phyloP scores from a whole-genome alignment of 495 filamentous ascomycete genomes.

The Aspergillus sparsus region DNA sequence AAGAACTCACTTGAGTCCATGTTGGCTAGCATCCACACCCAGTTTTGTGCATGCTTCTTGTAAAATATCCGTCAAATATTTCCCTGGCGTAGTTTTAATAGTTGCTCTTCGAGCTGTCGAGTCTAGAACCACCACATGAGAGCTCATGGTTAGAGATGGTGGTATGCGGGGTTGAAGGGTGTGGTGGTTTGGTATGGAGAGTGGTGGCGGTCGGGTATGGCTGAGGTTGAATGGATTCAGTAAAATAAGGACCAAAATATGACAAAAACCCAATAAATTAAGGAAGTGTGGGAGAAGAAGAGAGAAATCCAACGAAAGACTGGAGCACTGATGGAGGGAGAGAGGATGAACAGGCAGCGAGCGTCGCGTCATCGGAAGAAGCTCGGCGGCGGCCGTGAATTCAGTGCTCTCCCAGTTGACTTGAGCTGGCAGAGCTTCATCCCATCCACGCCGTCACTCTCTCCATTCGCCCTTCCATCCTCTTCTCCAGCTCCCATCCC shows the following conservation, averaged over 20 bases:
- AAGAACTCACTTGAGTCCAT: constrained; percentile 71
- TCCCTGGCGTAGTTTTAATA: constrained; percentile 82
- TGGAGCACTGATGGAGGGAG: constrained; percentile 1
- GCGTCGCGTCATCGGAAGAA: constrained; percentile 49
- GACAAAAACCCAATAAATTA: neutral
- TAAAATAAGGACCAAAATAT: neutral
- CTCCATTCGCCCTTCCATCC: constrained; percentile 18
- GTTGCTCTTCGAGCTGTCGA: constrained; percentile 67
- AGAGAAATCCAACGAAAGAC: constrained; percentile 11
- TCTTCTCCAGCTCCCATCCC: constrained; percentile 13
- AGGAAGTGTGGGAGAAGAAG: neutral
- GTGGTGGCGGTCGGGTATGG: neutral
- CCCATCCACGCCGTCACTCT: constrained; percentile 29
- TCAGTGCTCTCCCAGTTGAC: constrained; percentile 33
- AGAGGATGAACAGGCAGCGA: constrained; percentile 39
- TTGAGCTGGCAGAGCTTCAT: constrained; percentile 21
- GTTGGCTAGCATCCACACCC: constrained; percentile 67
- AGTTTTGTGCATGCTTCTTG: constrained; percentile 84
- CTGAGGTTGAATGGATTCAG: too few species aligned
- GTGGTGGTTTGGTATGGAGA: constrained; percentile 6
- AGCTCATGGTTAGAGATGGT: constrained; percentile 63
- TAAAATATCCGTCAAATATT: constrained; percentile 76
- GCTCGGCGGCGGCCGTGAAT: constrained; percentile 28
- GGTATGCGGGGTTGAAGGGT: constrained; percentile 27
- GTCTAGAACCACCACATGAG: constrained; percentile 86